Conservation (phyloP, 805 yeast species). For the Ogataea pini region DNA sequence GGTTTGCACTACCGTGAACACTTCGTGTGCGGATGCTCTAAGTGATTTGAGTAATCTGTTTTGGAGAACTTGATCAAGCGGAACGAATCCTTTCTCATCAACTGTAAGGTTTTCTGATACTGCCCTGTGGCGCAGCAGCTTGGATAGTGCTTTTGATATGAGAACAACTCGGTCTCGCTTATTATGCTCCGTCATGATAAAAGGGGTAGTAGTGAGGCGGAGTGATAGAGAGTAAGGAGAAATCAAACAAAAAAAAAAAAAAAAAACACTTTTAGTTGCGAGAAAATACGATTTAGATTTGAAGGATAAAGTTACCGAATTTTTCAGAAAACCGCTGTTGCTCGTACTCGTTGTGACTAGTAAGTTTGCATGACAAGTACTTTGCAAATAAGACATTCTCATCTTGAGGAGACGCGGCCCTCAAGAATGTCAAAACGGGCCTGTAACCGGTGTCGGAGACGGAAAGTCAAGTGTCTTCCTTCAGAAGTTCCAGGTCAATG, state of each 20-base stretch:
- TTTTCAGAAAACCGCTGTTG: too few species aligned
- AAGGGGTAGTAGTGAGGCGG: neutral
- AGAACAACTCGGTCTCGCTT: neutral
- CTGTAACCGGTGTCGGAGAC: constrained; percentile 22
- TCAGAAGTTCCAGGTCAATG: constrained; percentile 8
- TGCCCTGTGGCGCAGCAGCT: constrained; percentile 87
- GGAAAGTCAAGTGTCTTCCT: constrained; percentile 22
- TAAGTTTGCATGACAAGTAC: neutral
- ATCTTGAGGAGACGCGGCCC: neutral
- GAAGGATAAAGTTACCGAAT: too few species aligned
- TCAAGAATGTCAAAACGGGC: constrained; percentile 10
- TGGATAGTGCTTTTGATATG: constrained; percentile 74
- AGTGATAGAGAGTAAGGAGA: neutral
- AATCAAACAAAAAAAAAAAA: too few species aligned
- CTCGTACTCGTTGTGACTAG: too few species aligned
- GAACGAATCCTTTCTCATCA: constrained; percentile 66
- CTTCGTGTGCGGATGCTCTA: constrained; percentile 55
- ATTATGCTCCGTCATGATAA: neutral
- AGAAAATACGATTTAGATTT: too few species aligned
- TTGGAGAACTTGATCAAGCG: constrained; percentile 50
- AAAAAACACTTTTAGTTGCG: too few species aligned
- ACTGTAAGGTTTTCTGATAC: constrained; percentile 62
- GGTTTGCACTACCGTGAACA: constrained; percentile 57
- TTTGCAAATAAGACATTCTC: neutral
- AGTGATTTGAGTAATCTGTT: constrained; percentile 61